These are phyloP conservation scores for Backusella parvicylindrica DNA, from an alignment of 192 early-diverging fungal genomes.

Conservation along the genomic window DNA sequence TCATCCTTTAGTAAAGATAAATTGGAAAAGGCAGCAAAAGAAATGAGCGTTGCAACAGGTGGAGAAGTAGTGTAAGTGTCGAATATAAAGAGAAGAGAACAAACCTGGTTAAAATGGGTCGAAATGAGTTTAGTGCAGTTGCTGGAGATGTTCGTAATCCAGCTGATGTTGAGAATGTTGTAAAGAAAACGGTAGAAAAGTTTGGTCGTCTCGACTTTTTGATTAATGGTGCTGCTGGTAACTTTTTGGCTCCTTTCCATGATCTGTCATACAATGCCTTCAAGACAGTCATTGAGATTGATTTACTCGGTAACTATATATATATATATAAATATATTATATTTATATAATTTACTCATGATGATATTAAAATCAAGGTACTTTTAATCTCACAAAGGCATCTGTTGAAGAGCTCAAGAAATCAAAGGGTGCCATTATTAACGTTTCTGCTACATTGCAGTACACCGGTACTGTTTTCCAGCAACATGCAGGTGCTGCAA, in stretches of 20 bases:
- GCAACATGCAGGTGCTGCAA: slow-evolving; percentile 34
- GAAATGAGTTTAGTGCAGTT: slow-evolving; percentile 25
- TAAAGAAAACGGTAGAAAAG: slow-evolving; percentile 53
- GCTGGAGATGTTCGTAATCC: slow-evolving; percentile 65
- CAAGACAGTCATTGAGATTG: slow-evolving; percentile 63
- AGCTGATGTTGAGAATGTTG: slow-evolving; percentile 53
- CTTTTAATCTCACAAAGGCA: slow-evolving; percentile 74
- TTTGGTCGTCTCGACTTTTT: slow-evolving; percentile 63
- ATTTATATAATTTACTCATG: no score
- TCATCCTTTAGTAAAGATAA: slow-evolving; percentile 42
- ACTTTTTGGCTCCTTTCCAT: slow-evolving; percentile 67
- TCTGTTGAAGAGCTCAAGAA: slow-evolving; percentile 65
- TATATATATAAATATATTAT: no score
- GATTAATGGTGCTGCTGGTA: slow-evolving; percentile 66
- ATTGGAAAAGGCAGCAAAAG: slow-evolving; percentile 62
- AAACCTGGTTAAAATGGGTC: no score
- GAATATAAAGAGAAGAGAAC: neutral
- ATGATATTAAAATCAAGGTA: no score
- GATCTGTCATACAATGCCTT: slow-evolving; percentile 69
- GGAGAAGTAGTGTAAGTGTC: slow-evolving; percentile 41
- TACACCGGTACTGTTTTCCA: slow-evolving; percentile 53
- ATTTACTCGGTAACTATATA: slow-evolving; percentile 25
- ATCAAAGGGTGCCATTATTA: slow-evolving; percentile 62
- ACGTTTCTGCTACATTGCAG: slow-evolving; percentile 67
- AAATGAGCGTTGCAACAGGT: slow-evolving; percentile 56